These are phyloP conservation scores for Eucalyptus shirleyi DNA, from an alignment of 345 rosid species.

Conservation along the genomic window DNA sequence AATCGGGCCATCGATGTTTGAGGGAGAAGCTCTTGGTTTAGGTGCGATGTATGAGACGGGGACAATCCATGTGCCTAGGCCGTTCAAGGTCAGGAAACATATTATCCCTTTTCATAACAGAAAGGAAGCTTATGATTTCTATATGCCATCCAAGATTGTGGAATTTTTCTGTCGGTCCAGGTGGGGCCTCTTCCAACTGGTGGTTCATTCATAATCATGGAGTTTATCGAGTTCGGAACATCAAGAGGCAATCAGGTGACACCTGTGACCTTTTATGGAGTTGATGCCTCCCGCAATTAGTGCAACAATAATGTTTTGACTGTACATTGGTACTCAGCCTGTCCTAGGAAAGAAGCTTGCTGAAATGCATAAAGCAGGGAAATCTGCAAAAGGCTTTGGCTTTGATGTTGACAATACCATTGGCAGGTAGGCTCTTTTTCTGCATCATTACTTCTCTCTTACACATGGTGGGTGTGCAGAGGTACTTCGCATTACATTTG, in stretches of 20 bases:
- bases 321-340: slow-evolving; percentile 30
- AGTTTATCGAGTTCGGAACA: slow-evolving; percentile 67
- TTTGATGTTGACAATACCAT: slow-evolving; percentile 85
- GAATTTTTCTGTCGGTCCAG: slow-evolving; percentile 13
- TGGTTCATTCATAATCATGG: slow-evolving; percentile 92
- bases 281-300: background rate
- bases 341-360: slow-evolving; percentile 79
- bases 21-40: slow-evolving; percentile 89
- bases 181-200: slow-evolving; percentile 67
- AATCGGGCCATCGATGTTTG: slow-evolving; percentile 78
- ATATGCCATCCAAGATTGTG: background rate
- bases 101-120: background rate
- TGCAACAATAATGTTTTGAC: background rate
- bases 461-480: background rate
- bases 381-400: slow-evolving; percentile 74
- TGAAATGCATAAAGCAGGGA: slow-evolving; percentile 92
- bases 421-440: slow-evolving; percentile 51
- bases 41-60: slow-evolving; percentile 72
- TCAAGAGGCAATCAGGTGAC: slow-evolving; percentile 81
- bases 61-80: slow-evolving; percentile 75
- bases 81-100: slow-evolving; percentile 49
- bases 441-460: background rate
- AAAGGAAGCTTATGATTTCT: background rate
- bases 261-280: background rate
- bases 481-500: background rate